These are phyloP conservation scores for Pleurostoma richardsiae DNA, from an alignment of 2,329 filamentous ascomycete genomes.

Conservation along the genomic window DNA sequence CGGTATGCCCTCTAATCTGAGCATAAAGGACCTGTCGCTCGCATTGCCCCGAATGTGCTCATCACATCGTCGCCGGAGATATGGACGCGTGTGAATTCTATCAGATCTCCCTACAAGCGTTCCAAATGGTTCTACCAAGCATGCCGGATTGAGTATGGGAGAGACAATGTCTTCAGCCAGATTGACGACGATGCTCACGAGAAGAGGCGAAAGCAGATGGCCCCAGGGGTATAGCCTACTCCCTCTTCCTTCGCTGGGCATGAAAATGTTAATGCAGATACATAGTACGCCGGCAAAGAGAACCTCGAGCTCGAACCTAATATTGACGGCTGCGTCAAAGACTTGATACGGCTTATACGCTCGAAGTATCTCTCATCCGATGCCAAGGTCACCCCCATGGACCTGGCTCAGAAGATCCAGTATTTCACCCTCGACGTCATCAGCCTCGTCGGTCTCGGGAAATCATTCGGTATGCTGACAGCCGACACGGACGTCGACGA, in stretches of 20 bases:
- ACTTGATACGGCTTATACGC: conserved; percentile 38
- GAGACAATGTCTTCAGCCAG: conserved; percentile 48
- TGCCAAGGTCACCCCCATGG: conserved; percentile 25
- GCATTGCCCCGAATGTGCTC: conserved; percentile 28
- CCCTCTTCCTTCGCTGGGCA: not conserved
- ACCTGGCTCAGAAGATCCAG: conserved; percentile 40
- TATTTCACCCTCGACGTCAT: conserved; percentile 52
- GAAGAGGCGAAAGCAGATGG: conserved; percentile 40
- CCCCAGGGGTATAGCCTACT: conserved; percentile 36
- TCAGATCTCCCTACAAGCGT: conserved; percentile 31
- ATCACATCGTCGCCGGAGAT: conserved; percentile 43
- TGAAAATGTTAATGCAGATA: not conserved
- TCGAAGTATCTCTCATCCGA: conserved; percentile 34
- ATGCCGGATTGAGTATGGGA: conserved; percentile 39
- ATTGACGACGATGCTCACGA: conserved; percentile 42
- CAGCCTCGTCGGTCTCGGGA: conserved; percentile 43
- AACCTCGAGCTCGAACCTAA: conserved; percentile 43
- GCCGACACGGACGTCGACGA: conserved; percentile 37
- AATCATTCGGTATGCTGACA: conserved; percentile 40
- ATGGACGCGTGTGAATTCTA: conserved; percentile 35
- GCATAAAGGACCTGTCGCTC: conserved; percentile 2
- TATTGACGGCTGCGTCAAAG: conserved; percentile 40
- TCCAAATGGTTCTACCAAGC: conserved; percentile 34
- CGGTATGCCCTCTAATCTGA: not conserved
- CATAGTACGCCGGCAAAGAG: conserved; percentile 50